Conservation (phyloP, 768 basidiomycete genomes). For the Hirschioporus abietinus region DNA sequence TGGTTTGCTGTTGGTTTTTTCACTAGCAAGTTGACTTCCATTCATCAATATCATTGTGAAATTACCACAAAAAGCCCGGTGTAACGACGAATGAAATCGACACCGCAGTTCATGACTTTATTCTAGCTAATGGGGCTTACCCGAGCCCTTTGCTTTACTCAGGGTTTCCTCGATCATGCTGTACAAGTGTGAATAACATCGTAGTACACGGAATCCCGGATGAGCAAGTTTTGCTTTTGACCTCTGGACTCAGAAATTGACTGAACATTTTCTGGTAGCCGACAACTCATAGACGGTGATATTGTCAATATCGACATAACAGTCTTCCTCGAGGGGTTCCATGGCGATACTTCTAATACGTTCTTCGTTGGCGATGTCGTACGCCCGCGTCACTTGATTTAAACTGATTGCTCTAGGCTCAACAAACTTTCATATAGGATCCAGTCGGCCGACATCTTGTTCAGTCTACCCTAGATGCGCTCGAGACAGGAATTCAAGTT, state of each 20-base stretch:
- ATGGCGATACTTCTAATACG: slow-evolving; percentile 85
- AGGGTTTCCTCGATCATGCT: slow-evolving; percentile 73
- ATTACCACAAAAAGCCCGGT: slow-evolving; percentile 42
- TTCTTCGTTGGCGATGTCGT: slow-evolving; percentile 81
- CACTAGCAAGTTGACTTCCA: neutral
- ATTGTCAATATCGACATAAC: slow-evolving; percentile 89
- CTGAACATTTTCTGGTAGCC: slow-evolving; percentile 39
- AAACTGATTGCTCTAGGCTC: neutral
- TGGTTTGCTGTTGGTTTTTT: slow-evolving; percentile 3
- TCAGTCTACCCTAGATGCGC: slow-evolving; percentile 52
- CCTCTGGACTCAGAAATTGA: neutral
- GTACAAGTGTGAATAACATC: slow-evolving; percentile 87
- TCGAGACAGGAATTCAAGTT: slow-evolving; percentile 62
- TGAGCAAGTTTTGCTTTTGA: slow-evolving; percentile 45
- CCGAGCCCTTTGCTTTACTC: slow-evolving; percentile 80
- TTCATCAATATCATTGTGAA: neutral
- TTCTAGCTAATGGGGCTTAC: slow-evolving; percentile 66
- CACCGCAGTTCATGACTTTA: slow-evolving; percentile 62
- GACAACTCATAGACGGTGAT: slow-evolving; percentile 75
- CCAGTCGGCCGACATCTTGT: slow-evolving; percentile 62
- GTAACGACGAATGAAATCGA: slow-evolving; percentile 77
- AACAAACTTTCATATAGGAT: slow-evolving; percentile 44
- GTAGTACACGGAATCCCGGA: slow-evolving; percentile 89
- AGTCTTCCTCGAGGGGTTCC: slow-evolving; percentile 75
- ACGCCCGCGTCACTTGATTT: slow-evolving; percentile 18